These are phyloP conservation scores for Diphasiastrum complanatum DNA, from an alignment of 83 land plant species.

Conservation along the genomic window DNA sequence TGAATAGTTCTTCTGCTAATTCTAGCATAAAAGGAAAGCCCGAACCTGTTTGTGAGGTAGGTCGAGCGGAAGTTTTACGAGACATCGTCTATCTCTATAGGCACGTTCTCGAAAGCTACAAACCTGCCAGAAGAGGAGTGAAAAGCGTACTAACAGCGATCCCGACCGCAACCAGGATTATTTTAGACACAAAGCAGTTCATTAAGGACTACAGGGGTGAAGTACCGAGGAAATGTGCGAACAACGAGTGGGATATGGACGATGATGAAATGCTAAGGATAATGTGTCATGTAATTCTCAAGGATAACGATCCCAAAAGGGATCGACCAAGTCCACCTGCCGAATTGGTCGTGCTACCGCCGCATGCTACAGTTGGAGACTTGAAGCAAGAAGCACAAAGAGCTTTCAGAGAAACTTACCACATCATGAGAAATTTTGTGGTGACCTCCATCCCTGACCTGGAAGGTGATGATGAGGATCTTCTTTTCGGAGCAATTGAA, in stretches of 20 bases:
- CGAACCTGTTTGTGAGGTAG: slow-evolving; percentile 28
- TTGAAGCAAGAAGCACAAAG: slow-evolving; percentile 39
- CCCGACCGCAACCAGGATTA: slow-evolving; percentile 40
- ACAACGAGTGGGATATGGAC: slow-evolving; percentile 41
- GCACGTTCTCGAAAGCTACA: slow-evolving; percentile 40
- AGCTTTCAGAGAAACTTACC: slow-evolving; percentile 46
- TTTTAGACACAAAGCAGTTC: slow-evolving; percentile 73
- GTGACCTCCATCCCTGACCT: slow-evolving; percentile 39
- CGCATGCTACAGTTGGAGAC: slow-evolving; percentile 45
- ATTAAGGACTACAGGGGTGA: slow-evolving; percentile 42
- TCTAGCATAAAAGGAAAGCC: neutral
- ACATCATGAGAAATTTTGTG: slow-evolving; percentile 38
- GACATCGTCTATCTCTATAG: slow-evolving; percentile 59
- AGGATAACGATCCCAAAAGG: slow-evolving; percentile 23
- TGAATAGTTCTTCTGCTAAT: neutral
- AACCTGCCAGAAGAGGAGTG: slow-evolving; percentile 25
- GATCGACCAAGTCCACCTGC: slow-evolving; percentile 35
- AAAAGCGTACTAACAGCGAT: slow-evolving; percentile 11
- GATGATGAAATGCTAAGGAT: slow-evolving; percentile 63
- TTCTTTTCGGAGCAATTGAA: slow-evolving; percentile 8
- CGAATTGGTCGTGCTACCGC: slow-evolving; percentile 44
- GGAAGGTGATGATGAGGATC: slow-evolving; percentile 9
- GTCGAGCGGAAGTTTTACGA: slow-evolving; percentile 42
- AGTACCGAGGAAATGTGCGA: neutral
- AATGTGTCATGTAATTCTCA: slow-evolving; percentile 36